Evolutionary conservation across 106 monocot genomes (phyloP), one percentile per base, ranked within the genome.

Genomic region (Gastrodia elata): DNA sequence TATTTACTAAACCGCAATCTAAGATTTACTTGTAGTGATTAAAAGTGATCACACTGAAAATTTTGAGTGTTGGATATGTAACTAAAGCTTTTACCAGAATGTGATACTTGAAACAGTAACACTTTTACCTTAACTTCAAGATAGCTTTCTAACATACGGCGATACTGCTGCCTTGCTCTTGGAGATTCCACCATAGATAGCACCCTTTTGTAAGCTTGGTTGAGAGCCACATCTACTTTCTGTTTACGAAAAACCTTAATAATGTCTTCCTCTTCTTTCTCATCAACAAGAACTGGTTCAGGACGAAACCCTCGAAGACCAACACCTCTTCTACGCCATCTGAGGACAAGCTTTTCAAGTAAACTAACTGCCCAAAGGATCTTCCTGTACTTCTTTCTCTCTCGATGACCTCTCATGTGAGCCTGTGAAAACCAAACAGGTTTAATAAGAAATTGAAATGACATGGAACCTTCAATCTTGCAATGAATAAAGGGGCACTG

Each of bases 401-500:
- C 81, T 65, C 88, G 97, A 82, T 92, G 83, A 39, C 97, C 97
- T 84, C 97, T 90, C 46, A 98, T 83, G 77, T 82, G 83, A 55
- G 93, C 97, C 97, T 98, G 81, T 39, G 28, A 52, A 58, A 33
- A 64, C 16, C 28, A 68, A 22, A 0, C 61, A 71, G 25, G 27
- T 67, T 38, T 15, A n/a, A n/a, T n/a, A n/a, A n/a, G n/a, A 36
- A 18, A 13, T 36, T 67, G 67, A 26, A 6, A 27, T 26, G 32
- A 38, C 67, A 61, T 30, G 55, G 55, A 61, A 32, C 61, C n/a
- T 61, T 61, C 27, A 61, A 11, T 61, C 30, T 61, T 22, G 13
- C 14, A 13, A 32, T 25, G 24, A 1, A 26, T 4, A 56, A 5
- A 58, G 57, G 57, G 24, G 27, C 27, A 58, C 57, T 58, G 24